Evolutionary conservation across 1,284 basidiomycete species (phyloP), one percentile per base, ranked within the genome.

Genomic region (Hemileia vastatrix): DNA sequence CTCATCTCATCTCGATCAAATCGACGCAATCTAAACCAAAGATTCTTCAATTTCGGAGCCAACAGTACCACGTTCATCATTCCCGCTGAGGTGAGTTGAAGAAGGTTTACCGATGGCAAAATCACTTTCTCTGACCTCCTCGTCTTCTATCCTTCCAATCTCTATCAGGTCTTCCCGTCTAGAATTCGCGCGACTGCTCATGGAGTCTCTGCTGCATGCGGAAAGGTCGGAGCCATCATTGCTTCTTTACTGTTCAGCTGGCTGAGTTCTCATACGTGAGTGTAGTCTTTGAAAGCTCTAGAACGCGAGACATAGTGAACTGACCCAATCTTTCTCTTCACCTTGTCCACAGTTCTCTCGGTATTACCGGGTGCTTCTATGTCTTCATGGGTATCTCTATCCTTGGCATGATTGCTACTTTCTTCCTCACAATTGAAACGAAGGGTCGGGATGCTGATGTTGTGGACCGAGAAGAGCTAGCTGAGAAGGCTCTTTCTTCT

Each of bases 81-180:
- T 45, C 71, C 71, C 21, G 71, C 69, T 53, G 36, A 40, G 36
- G 9, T 27, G 27, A 27, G 27, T 27, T 27, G 27, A 27, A 27
- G 27, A 27, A 27, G 27, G 6, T 27, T 27, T 27, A 27, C 27
- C 27, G 27, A 27, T 27, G 27, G 27, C 27, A 27, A 27, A 27
- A 27, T 27, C 27, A 27, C 27, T 27, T 27, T 27, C 27, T 27
- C 27, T 27, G 27, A 27, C 27, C 27, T 27, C 27, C 27, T 27
- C 27, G 27, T 27, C n/a, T n/a, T n/a, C n/a, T n/a, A n/a, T n/a
- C n/a, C n/a, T n/a, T n/a, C n/a, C n/a, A n/a, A n/a, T n/a, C n/a
- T n/a, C n/a, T n/a, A n/a, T n/a, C n/a, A 81, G 71, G 77, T 79
- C 31, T 81, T 77, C 78, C 80, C 80, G 21, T 78, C 80, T 62